Evolutionary conservation across 306 rosid species (phyloP).

Genomic region (Myrica gale): DNA sequence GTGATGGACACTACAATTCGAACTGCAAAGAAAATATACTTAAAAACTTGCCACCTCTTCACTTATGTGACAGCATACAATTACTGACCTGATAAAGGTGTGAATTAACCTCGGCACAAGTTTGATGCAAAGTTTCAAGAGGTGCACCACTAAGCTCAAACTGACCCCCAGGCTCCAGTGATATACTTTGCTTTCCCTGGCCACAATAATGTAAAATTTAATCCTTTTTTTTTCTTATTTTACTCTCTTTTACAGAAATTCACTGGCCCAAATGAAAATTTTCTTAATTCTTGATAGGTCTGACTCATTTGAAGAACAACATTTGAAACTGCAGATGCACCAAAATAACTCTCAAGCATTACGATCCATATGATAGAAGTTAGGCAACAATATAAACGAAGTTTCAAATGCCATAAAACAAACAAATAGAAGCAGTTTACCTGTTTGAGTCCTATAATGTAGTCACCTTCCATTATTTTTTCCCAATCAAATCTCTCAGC

Average conservation of each 20-base stretch:
- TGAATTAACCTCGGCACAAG: slow-evolving; percentile 95
- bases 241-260: neutral
- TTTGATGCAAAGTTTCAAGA: slow-evolving; percentile 93
- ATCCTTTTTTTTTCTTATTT: neutral
- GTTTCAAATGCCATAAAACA: neutral
- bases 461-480: slow-evolving; percentile 80
- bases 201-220: slow-evolving; percentile 17
- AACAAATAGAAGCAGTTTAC: slow-evolving; percentile 31
- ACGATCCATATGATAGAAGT: neutral
- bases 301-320: neutral
- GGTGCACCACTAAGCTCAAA: slow-evolving; percentile 99
- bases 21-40: neutral
- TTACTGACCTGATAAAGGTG: slow-evolving; percentile 85
- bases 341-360: neutral
- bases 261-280: neutral
- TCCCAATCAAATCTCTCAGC: slow-evolving; percentile 96
- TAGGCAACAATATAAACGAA: neutral
- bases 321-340: neutral
- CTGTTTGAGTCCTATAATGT: slow-evolving; percentile 91
- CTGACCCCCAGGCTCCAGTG: slow-evolving; percentile 99
- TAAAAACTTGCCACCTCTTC: neutral
- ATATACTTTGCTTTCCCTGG: slow-evolving; percentile 95
- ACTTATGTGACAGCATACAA: neutral
- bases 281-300: neutral
- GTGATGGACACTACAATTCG: neutral